These are phyloP conservation scores for Globisporangium parvum DNA, from an alignment of 352 stramenopile genomes.

Conservation along the genomic window DNA sequence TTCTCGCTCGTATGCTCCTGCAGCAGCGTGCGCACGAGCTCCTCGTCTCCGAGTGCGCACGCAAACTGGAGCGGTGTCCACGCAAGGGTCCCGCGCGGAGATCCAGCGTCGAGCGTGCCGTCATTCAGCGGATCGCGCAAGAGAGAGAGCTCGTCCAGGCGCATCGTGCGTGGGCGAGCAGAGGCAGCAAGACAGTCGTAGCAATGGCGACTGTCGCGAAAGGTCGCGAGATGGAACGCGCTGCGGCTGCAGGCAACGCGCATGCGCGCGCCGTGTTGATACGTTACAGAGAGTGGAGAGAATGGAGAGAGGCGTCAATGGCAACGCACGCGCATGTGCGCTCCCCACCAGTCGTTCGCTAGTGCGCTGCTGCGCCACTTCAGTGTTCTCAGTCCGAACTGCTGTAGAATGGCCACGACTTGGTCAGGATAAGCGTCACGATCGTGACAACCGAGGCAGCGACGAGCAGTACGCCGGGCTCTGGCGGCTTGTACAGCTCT, in stretches of 20 bases:
- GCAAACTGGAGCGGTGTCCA: slow-evolving; percentile 81
- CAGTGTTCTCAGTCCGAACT: no score
- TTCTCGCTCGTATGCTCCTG: slow-evolving; percentile 13
- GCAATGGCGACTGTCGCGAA: neutral
- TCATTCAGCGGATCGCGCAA: slow-evolving; percentile 12
- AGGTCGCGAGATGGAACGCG: slow-evolving; percentile 2
- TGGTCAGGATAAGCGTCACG: slow-evolving; percentile 66
- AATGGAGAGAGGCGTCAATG: neutral
- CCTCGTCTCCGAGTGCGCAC: slow-evolving; percentile 54
- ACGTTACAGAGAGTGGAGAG: neutral
- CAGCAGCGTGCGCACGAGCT: slow-evolving; percentile 34
- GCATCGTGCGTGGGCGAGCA: slow-evolving; percentile 15
- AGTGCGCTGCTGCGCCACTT: neutral
- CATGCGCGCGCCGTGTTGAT: no score
- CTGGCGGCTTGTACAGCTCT: slow-evolving; percentile 61
- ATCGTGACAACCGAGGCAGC: slow-evolving; percentile 43
- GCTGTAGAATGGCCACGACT: slow-evolving; percentile 76
- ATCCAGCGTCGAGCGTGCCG: slow-evolving; percentile 43
- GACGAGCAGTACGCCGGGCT: slow-evolving; percentile 57
- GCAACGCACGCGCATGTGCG: neutral
- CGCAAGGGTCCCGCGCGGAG: slow-evolving; percentile 37
- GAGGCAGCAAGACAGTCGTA: neutral
- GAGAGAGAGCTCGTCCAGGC: slow-evolving; percentile 34
- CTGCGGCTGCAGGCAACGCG: neutral
- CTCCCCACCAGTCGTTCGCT: neutral